Conservation (phyloP, 1,139 yeast genomes). For the Geotrichum citri-aurantii region DNA sequence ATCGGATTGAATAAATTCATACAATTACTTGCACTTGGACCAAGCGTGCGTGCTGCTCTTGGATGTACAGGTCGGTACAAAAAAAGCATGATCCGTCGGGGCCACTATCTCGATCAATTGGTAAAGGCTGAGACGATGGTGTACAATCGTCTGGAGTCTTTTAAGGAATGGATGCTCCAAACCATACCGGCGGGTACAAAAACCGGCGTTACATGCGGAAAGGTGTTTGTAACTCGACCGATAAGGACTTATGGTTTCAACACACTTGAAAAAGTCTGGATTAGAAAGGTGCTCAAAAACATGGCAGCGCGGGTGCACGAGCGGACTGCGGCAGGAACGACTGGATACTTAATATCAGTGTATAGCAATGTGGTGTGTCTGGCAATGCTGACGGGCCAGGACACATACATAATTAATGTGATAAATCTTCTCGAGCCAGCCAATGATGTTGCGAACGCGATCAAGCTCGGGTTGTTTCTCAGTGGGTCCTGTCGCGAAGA, state of each 20-base stretch:
- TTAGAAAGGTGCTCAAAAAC: background rate
- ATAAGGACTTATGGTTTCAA: background rate
- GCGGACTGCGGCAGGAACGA: background rate
- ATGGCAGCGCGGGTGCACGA: background rate
- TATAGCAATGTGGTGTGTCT: slow-evolving; percentile 6
- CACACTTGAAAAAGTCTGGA: background rate
- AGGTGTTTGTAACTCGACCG: slow-evolving; percentile 2
- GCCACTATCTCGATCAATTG: background rate
- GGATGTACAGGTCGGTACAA: background rate
- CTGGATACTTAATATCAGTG: slow-evolving; percentile 5
- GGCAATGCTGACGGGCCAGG: background rate
- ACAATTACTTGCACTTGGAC: slow-evolving; percentile 4
- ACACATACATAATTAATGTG: background rate
- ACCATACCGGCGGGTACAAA: background rate
- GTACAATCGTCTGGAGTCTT: background rate
- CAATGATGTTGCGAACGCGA: slow-evolving; percentile 8
- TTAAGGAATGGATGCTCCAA: background rate
- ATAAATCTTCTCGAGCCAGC: background rate
- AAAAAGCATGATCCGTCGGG: background rate
- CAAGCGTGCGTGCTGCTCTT: background rate
- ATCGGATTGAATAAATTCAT: background rate
- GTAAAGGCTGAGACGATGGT: background rate
- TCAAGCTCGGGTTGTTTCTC: slow-evolving; percentile 10
- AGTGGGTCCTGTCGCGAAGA: slow-evolving; percentile 12
- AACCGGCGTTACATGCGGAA: background rate